A percentile compares a stretch with the other conserved stretches of the same genome.
Evolutionary conservation across 2,329 filamentous ascomycete genomes (phyloP).

Genomic region (Aspergillus jensenii): DNA sequence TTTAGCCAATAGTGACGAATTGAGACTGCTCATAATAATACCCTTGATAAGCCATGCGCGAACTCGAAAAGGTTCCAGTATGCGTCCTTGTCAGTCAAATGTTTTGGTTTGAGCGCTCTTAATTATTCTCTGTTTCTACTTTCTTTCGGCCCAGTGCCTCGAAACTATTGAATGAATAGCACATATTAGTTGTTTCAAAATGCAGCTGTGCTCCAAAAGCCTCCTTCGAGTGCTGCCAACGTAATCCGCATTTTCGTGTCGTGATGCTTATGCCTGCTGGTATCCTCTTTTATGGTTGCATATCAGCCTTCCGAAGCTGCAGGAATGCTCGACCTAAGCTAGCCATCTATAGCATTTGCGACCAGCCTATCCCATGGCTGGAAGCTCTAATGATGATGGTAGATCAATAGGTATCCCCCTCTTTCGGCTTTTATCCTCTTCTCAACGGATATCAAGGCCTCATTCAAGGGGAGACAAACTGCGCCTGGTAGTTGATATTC

Average conservation of each 20-base stretch:
- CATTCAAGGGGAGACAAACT: constrained; percentile 28
- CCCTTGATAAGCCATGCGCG: constrained; percentile 35
- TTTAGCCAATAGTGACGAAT: constrained; percentile 19
- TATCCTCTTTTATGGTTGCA: background rate
- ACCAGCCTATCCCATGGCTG: constrained; percentile 36
- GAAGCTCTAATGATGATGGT: constrained; percentile 52
- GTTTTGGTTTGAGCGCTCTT: constrained; percentile 40
- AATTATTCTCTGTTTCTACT: constrained; percentile 35
- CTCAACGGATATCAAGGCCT: constrained; percentile 23
- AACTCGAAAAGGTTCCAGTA: constrained; percentile 19
- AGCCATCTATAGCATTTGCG: constrained; percentile 39
- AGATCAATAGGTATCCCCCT: constrained; percentile 31
- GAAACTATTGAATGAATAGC: constrained; percentile 27
- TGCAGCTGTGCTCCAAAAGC: constrained; percentile 13
- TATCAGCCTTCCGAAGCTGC: background rate
- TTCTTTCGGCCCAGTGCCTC: constrained; percentile 25
- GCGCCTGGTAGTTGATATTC: constrained; percentile 12
- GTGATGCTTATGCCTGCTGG: background rate
- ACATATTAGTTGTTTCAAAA: constrained; percentile 32
- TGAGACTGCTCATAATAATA: constrained; percentile 39
- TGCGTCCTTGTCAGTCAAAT: constrained; percentile 26
- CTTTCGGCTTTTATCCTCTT: constrained; percentile 23
- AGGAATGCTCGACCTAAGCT: background rate
- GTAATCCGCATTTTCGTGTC: background rate
- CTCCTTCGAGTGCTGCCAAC: background rate